A percentile compares a stretch with the other conserved stretches of the same genome.
Evolutionary conservation across 225 moss, liverwort and hornwort genomes (phyloP).

Genomic region (Marchantia paleacea): DNA sequence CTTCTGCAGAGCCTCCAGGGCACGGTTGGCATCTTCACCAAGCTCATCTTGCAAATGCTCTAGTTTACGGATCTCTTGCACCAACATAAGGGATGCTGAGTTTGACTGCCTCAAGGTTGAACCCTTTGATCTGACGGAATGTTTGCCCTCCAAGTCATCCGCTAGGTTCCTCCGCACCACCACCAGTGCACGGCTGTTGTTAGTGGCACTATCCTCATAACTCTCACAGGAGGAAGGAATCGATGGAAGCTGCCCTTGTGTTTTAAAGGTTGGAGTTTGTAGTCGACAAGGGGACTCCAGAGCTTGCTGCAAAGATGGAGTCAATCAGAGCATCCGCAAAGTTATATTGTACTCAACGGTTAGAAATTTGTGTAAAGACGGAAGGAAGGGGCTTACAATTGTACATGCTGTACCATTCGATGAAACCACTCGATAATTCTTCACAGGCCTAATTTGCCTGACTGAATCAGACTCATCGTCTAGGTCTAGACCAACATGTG

Average conservation of each 20-base stretch:
- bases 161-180: slow-evolving; percentile 45
- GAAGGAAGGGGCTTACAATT: slow-evolving; percentile 23
- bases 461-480: slow-evolving; percentile 16
- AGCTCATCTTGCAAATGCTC: slow-evolving; percentile 96
- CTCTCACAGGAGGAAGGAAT: slow-evolving; percentile 36
- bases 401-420: slow-evolving; percentile 17
- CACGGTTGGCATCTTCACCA: slow-evolving; percentile 95
- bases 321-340: slow-evolving; percentile 24
- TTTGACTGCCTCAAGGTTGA: slow-evolving; percentile 74
- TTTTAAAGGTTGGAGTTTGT: slow-evolving; percentile 34
- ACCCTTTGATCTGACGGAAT: slow-evolving; percentile 46
- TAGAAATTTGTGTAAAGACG: slow-evolving; percentile 23
- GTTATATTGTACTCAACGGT: slow-evolving; percentile 25
- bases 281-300: slow-evolving; percentile 40
- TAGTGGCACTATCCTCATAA: slow-evolving; percentile 29
- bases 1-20: slow-evolving; percentile 92
- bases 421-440: slow-evolving; percentile 25
- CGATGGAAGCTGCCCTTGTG: slow-evolving; percentile 29
- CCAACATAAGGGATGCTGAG: slow-evolving; percentile 90
- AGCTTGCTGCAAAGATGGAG: slow-evolving; percentile 50
- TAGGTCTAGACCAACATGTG: slow-evolving; percentile 28
- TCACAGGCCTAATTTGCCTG: slow-evolving; percentile 22
- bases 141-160: slow-evolving; percentile 36
- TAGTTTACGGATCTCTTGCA: slow-evolving; percentile 96
- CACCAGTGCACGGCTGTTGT: slow-evolving; percentile 46